Conservation (phyloP, 371 early-diverging fungal genomes). For the Mortierella sp. region DNA sequence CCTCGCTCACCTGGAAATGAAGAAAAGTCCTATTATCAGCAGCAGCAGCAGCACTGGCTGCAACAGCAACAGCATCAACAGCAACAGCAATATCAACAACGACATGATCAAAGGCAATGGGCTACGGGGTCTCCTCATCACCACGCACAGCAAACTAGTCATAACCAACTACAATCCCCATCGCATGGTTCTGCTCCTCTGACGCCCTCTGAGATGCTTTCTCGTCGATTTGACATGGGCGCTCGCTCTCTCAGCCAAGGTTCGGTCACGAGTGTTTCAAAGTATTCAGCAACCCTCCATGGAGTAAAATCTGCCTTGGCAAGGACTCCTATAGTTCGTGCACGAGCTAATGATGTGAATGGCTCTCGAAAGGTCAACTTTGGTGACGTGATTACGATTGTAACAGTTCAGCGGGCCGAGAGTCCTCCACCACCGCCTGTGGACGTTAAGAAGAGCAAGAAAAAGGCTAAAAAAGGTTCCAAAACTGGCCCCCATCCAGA, state of each 20-base stretch:
- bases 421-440: conserved; percentile 26
- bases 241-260: conserved; percentile 11
- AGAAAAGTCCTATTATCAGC: conserved; percentile 11
- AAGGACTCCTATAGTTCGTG: conserved; percentile 26
- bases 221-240: conserved; percentile 20
- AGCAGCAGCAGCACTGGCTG: conserved; percentile 7
- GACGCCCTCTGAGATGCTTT: conserved; percentile 35
- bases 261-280: conserved; percentile 11
- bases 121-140: conserved; percentile 6
- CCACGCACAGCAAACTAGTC: conserved; percentile 3
- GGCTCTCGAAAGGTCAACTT: conserved; percentile 38
- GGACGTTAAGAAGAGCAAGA: conserved; percentile 34
- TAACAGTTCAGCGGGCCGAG: conserved; percentile 35
- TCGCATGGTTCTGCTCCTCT: not conserved
- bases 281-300: conserved; percentile 3
- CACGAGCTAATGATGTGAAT: conserved; percentile 23
- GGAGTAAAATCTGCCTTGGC: conserved; percentile 27
- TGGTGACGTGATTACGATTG: conserved; percentile 47
- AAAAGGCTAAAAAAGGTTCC: conserved; percentile 25
- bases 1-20: conserved; percentile 12
- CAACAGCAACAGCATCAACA: conserved; percentile 17
- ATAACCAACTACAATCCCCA: not conserved
- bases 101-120: not conserved
- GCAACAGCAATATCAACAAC: conserved; percentile 16
- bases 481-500: conserved; percentile 27